A percentile compares a stretch with the other conserved stretches of the same genome.
Evolutionary conservation across 495 filamentous ascomycete species (phyloP).

Genomic region (Penicillium coffeae): DNA sequence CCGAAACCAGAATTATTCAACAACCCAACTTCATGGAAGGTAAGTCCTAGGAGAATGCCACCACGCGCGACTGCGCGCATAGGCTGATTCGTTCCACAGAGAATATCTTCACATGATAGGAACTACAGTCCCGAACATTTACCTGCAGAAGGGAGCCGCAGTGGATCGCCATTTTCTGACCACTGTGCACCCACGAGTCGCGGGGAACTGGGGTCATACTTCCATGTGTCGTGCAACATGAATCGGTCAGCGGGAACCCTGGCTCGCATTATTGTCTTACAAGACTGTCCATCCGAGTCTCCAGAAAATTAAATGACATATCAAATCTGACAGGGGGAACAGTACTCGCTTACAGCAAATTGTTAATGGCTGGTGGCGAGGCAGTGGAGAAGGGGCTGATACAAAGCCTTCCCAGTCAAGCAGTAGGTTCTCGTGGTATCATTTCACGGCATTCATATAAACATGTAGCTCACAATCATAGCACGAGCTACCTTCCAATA

Average conservation of each 20-base stretch:
- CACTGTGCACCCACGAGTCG: slow-evolving; percentile 19
- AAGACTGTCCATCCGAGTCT: too few species aligned
- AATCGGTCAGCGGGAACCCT: slow-evolving; percentile 4
- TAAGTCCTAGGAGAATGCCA: background rate
- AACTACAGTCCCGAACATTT: background rate
- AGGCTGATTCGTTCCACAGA: background rate
- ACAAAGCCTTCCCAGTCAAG: too few species aligned
- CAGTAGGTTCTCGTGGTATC: too few species aligned
- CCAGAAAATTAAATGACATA: too few species aligned
- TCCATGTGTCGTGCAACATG: slow-evolving; percentile 23
- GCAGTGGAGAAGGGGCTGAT: too few species aligned
- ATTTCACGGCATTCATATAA: too few species aligned
- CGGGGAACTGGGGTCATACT: slow-evolving; percentile 25
- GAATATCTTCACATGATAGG: background rate
- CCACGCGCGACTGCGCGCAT: background rate
- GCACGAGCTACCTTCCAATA: slow-evolving; percentile 9
- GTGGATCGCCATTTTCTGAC: slow-evolving; percentile 13
- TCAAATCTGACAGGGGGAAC: too few species aligned
- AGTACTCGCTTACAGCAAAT: too few species aligned
- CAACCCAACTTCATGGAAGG: background rate
- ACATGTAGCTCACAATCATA: slow-evolving; percentile 16
- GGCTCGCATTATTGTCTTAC: background rate
- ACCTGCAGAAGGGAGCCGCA: slow-evolving; percentile 5
- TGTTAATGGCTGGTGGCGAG: too few species aligned
- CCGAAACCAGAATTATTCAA: background rate